phyloP scores from a whole-genome alignment of 2,329 filamentous ascomycete species.

The Penicillium sp. region DNA sequence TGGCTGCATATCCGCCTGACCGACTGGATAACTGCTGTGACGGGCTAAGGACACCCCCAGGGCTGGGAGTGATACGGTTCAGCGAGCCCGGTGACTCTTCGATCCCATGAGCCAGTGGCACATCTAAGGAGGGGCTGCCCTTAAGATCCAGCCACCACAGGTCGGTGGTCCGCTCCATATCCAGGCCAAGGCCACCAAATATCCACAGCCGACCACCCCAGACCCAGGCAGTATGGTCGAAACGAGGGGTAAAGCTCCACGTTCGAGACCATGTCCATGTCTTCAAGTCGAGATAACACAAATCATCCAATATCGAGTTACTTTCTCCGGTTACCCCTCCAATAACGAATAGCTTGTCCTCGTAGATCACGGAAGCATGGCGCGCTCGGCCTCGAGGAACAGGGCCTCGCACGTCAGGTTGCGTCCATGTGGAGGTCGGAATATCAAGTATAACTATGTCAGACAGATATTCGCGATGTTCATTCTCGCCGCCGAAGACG shows the following conservation, averaged over 20 bases:
- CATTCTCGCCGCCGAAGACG: conserved; percentile 96
- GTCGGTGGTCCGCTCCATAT: conserved; percentile 95
- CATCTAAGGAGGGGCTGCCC: conserved; percentile 79
- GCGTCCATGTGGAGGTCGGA: conserved; percentile 90
- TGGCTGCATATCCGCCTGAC: conserved; percentile 65
- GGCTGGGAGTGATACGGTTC: conserved; percentile 34
- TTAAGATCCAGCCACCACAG: conserved; percentile 97
- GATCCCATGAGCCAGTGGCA: conserved; percentile 57
- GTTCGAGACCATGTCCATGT: conserved; percentile 96
- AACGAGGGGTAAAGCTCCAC: conserved; percentile 92
- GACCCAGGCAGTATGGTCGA: conserved; percentile 92
- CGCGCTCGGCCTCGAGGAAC: conserved; percentile 85
- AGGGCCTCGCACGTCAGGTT: conserved; percentile 78
- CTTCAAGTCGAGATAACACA: conserved; percentile 94
- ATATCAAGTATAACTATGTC: conserved; percentile 96
- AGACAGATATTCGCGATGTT: conserved; percentile 90
- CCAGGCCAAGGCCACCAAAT: conserved; percentile 87
- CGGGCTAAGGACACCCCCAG: conserved; percentile 33
- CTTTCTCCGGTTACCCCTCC: conserved; percentile 87
- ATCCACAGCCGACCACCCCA: conserved; percentile 94
- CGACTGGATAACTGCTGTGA: conserved; percentile 34
- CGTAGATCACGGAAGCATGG: conserved; percentile 89
- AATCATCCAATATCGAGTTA: conserved; percentile 88
- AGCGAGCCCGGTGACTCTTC: conserved; percentile 38
- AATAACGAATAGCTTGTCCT: conserved; percentile 93